Evolutionary conservation across 768 basidiomycete species (phyloP), one percentile per base, ranked within the genome.

Genomic region (Trametes cingulata): DNA sequence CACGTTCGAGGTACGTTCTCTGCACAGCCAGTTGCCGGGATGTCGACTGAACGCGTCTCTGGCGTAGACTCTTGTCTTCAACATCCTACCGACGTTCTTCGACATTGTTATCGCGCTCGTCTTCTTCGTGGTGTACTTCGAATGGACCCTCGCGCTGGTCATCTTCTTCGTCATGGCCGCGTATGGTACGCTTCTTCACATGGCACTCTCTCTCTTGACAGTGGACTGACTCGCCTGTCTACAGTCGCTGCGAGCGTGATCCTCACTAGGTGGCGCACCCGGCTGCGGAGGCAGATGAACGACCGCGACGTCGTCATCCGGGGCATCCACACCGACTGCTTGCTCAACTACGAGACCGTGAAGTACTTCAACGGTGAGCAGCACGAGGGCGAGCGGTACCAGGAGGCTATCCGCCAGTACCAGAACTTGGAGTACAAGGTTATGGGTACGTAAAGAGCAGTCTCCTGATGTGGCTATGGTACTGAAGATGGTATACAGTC

Each of bases 321-420:
- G 39, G 90, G 88, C 9, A 94, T 94, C 52, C 88, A 91, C 64
- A 87, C 90, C 5, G 92, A 94, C 67, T 86, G 85, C 65, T 74
- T 93, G 27, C 80, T 91, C 52, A 90, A 90, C 69, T 91, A 90
- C 61, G 89, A 90, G 72, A 93, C 91, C 5, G 88, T 93, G 66
- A 95, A 92, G 72, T 92, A 92, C 71, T 95, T 94, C 70, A 85
- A 85, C n/a, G 89, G 91, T 15, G 93, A 96, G 72, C 80, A 83
- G 22, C 85, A 93, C 66, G 93, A 95, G 69, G 81, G 80, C 17
- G 78, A 79, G 42, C 80, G 93, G 29, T 94, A 93, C 68, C 71
- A 76, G 12, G 80, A 86, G 14, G 90, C 93, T 2, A 81, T 95
- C 61, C 71, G 78, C 15, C 80, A 87, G 53, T 94, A 93, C 66